Base-by-base conservation (phyloP, 164 flowering plant species). In the Houttuynia cordata region DNA sequence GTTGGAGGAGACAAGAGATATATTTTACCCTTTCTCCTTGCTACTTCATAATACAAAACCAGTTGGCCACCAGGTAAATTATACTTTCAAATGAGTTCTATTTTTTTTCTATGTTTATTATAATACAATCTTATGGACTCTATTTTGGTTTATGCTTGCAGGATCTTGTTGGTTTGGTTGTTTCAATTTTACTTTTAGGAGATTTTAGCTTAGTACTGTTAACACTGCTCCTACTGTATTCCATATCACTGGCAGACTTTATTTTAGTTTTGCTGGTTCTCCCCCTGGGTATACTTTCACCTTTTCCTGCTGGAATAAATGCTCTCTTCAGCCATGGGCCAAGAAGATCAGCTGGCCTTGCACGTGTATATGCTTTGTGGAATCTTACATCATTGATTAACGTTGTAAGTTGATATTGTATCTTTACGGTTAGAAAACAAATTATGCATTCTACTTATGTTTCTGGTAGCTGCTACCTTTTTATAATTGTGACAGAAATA, bases 271-370 rank as follows among this genome's bases (percentile, higher is more conserved):
- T 89, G 64, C 77, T 79, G 61, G 68, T 92, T 52, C 87, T 87
- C 57, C 98, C 98, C 64, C 81, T 89, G 61, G 89, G 88, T 30
- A 77, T 89, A 53, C 65, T 92, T 25, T 75, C 79, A 63, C 97
- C 98, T 45, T 92, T 92, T 67, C 98, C 96, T 24, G 91, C 91
- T 71, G 98, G 98, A 63, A 84, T 89, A 70, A 92, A 73, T 73
- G 98, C 98, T 53, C 74, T 92, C 52, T 89, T 92, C 68, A 87
- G 94, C 68, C 96, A 90, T 68, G 96, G 94, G 63, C 91, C 90
- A 4, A 78, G 80, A 67, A 77, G 95, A 64, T 83, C 98, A 18
- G 91, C 96, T n/a, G 85, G 83, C 61, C 90, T 81, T 69, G 83
- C 96, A 30, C 98, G 96, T 65, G 77, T 84, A 24, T 90, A 89